These are phyloP conservation scores for Neurospora intermedia DNA, from an alignment of 495 filamentous ascomycete genomes.

Conservation along the genomic window DNA sequence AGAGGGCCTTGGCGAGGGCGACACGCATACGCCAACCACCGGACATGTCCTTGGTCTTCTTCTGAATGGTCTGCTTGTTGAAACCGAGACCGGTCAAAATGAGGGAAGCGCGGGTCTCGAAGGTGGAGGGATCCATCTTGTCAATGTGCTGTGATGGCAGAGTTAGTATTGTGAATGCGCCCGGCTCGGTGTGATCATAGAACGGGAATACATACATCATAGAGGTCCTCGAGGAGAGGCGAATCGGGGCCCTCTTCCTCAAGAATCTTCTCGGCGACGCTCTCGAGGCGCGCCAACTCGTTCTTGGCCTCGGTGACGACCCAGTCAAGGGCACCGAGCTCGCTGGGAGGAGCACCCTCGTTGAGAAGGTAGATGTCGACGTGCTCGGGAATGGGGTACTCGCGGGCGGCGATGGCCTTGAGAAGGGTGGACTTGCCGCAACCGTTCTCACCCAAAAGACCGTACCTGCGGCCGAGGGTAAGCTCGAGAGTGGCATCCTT, in stretches of 20 bases:
- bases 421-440: conserved; percentile 96
- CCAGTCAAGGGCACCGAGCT: conserved; percentile 90
- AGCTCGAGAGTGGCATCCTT: conserved; percentile 88
- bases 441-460: conserved; percentile 94
- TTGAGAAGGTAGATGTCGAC: conserved; percentile 98
- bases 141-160: conserved; percentile 71
- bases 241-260: conserved; percentile 87
- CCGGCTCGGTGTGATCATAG: background rate
- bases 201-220: conserved; percentile 58
- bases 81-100: conserved; percentile 99
- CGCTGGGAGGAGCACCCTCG: conserved; percentile 85
- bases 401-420: conserved; percentile 86
- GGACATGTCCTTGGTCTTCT: conserved; percentile 99
- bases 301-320: conserved; percentile 92
- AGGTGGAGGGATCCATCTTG: conserved; percentile 99
- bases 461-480: conserved; percentile 86
- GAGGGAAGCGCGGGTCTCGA: conserved; percentile 87
- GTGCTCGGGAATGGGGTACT: conserved; percentile 93
- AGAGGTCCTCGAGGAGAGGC: conserved; percentile 85
- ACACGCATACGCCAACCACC: conserved; percentile 99
- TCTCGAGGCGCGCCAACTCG: conserved; percentile 83
- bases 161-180: conserved; percentile 10
- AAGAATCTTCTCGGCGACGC: conserved; percentile 76
- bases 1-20: conserved; percentile 91
- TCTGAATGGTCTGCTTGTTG: conserved; percentile 93